A percentile compares a stretch with the other conserved stretches of the same genome.
Evolutionary conservation across 305 asterid species (phyloP).

Genomic region (Plantago coronopus): DNA sequence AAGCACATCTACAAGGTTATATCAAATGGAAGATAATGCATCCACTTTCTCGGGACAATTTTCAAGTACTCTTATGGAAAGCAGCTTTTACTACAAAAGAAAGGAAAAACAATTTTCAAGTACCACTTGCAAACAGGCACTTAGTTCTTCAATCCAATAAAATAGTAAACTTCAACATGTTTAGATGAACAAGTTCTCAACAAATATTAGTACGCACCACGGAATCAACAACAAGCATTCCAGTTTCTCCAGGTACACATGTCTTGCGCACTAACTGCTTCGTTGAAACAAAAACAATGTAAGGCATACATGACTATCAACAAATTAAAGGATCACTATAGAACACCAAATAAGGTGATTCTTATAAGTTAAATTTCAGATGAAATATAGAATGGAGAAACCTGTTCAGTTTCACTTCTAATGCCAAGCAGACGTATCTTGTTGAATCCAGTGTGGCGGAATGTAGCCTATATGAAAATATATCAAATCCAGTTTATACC

Average conservation of each 20-base stretch:
- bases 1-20: slow-evolving; percentile 4
- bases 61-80: too few species aligned
- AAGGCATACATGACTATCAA: slow-evolving; percentile 7
- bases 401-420: slow-evolving; percentile 84
- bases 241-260: slow-evolving; percentile 8
- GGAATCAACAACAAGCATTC: slow-evolving; percentile 11
- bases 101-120: too few species aligned
- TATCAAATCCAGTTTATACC: too few species aligned
- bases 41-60: too few species aligned
- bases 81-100: too few species aligned
- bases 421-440: too few species aligned
- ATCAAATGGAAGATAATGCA: neutral
- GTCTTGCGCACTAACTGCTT: slow-evolving; percentile 4
- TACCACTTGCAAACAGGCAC: too few species aligned
- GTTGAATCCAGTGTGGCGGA: slow-evolving; percentile 94
- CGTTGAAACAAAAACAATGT: slow-evolving; percentile 5
- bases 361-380: slow-evolving; percentile 8
- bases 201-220: slow-evolving; percentile 5
- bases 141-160: too few species aligned
- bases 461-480: slow-evolving; percentile 55
- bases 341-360: slow-evolving; percentile 12
- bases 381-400: slow-evolving; percentile 23
- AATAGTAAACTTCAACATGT: too few species aligned
- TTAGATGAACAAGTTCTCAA: neutral
- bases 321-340: slow-evolving; percentile 12